Conservation (phyloP, 306 rosid species). For the Astragalus glycyphyllos region DNA sequence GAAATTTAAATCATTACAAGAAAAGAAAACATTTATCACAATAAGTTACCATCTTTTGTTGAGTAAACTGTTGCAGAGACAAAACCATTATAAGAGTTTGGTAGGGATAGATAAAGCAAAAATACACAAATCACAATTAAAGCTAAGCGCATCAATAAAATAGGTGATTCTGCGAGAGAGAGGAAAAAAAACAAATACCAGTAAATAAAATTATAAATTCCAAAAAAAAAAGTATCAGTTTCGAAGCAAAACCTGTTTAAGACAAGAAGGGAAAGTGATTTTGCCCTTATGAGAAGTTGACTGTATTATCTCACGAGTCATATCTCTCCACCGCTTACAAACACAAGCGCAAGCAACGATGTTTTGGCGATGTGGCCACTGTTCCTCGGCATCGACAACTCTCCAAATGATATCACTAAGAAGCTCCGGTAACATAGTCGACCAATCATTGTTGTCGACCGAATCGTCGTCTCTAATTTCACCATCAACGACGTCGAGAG, state of each 20-base stretch:
- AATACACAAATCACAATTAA: too few relatives aligned
- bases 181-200: not conserved
- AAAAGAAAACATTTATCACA: not conserved
- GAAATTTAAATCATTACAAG: not conserved
- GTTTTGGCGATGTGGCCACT: constrained; percentile 83
- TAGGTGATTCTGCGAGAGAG: not conserved
- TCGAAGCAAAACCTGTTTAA: constrained; percentile 71
- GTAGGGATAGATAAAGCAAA: not conserved
- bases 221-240: not conserved
- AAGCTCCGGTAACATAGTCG: constrained; percentile 85
- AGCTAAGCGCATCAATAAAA: constrained; percentile 25
- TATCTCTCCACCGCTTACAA: constrained; percentile 92
- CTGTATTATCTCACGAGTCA: constrained; percentile 68
- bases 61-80: constrained; percentile 9
- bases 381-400: constrained; percentile 72
- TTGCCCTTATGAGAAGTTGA: constrained; percentile 58
- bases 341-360: constrained; percentile 92
- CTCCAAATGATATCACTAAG: constrained; percentile 79
- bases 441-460: constrained; percentile 59
- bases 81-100: constrained; percentile 7
- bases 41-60: not conserved
- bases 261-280: constrained; percentile 96
- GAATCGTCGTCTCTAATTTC: not conserved
- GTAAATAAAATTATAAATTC: not conserved
- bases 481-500: not conserved